Base-by-base conservation (phyloP, 768 basidiomycete species). In the Russula dissimulans region DNA sequence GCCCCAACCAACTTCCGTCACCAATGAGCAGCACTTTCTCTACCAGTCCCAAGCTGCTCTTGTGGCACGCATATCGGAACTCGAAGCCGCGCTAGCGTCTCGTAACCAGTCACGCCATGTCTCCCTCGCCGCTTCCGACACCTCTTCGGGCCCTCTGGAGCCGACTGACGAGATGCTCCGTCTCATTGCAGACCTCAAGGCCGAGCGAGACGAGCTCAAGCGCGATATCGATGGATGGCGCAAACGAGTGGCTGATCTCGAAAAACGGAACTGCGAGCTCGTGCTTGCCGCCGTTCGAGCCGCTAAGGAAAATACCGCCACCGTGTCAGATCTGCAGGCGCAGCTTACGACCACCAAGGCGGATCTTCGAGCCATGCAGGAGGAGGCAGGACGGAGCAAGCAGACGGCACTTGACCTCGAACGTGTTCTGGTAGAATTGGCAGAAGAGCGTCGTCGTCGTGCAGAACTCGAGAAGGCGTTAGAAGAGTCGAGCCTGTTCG, bases 201-300 rank as follows among this genome's bases (percentile, higher is more conserved):
- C 85, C 12, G 94, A 97, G 72, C 78, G 95, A 34, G 95, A 98
- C 67, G 87, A 92, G 60, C 77, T 97, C 53, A 87, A 86, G 70
- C 82, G 84, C 54, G 94, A 97, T 71, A 85, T 93, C 0, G 87
- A 92, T 65, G 89, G 87, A 0, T 95, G 93, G 91, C 79, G 89
- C 62, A 78, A 73, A 38, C 79, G 94, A 26, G 88, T 93, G 49
- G 77, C 76, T 14, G 86, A 89, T 67, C 77, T 91, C 66, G 90
- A 95, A 66, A 84, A 81, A 57, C 85, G 86, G 65, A 72, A 84
- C 26, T 75, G 77, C 44, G 74, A 84, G 41, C 80, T 95, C 52
- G 79, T 82, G 29, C 81, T 81, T n/a, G 74, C 75, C 3, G 69
- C 87, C 48, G 78, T 79, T 66, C 81, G 79, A 69, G 74, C 70